Conservation (phyloP, 345 rosid genomes). For the Firmiana major region DNA sequence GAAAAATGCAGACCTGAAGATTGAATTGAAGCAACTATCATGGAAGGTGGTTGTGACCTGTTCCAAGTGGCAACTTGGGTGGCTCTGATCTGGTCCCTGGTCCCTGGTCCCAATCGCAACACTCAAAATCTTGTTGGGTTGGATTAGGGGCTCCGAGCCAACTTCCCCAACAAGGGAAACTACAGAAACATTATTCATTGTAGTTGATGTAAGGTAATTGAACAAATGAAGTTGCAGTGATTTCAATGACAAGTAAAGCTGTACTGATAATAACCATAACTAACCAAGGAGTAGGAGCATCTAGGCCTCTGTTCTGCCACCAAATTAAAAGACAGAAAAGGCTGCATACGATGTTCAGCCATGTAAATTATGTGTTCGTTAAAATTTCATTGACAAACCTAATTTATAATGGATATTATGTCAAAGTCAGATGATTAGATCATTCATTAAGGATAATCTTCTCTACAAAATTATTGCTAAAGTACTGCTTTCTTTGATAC, state of each 20-base stretch:
- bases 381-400: conserved; percentile 27
- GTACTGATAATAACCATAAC: neutral
- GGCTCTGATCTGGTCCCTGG: conserved; percentile 12
- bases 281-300: neutral
- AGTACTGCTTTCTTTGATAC: neutral
- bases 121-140: neutral
- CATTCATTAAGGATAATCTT: conserved; percentile 1
- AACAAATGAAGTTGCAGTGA: conserved; percentile 16
- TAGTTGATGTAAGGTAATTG: conserved; percentile 18
- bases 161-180: conserved; percentile 16
- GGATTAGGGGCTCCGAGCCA: neutral
- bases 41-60: neutral
- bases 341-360: neutral
- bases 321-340: neutral
- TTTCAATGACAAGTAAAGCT: conserved; percentile 30
- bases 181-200: neutral
- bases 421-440: conserved; percentile 18
- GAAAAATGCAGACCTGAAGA: neutral
- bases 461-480: neutral
- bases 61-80: neutral
- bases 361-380: conserved; percentile 20
- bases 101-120: conserved; percentile 11
- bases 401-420: neutral
- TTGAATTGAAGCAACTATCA: neutral
- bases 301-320: neutral